Conservation (phyloP, 2,329 filamentous ascomycete species). For the Nectriaceae sp. region DNA sequence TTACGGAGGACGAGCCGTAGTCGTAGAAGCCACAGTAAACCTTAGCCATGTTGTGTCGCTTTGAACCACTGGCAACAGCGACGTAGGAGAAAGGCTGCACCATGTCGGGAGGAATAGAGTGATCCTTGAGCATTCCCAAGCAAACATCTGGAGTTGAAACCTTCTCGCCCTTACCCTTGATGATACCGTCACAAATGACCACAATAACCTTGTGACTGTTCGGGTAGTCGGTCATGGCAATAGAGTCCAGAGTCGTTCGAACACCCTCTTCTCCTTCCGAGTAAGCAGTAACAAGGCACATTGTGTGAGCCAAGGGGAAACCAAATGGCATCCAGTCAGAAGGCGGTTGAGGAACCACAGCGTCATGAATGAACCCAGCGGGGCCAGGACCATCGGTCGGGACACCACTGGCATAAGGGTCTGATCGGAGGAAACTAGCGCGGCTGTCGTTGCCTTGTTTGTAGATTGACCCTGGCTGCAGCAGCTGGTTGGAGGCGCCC, state of each 20-base stretch:
- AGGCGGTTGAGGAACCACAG: slow-evolving; percentile 93
- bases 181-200: slow-evolving; percentile 94
- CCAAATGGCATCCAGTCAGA: slow-evolving; percentile 98
- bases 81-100: slow-evolving; percentile 94
- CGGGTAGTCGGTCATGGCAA: slow-evolving; percentile 96
- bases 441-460: slow-evolving; percentile 64
- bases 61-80: slow-evolving; percentile 90
- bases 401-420: slow-evolving; percentile 56
- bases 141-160: slow-evolving; percentile 88
- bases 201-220: slow-evolving; percentile 98
- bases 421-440: slow-evolving; percentile 64
- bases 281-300: slow-evolving; percentile 95
- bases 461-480: slow-evolving; percentile 74
- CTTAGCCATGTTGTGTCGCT: slow-evolving; percentile 99
- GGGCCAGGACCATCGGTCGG: slow-evolving; percentile 74
- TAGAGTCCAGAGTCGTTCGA: slow-evolving; percentile 90
- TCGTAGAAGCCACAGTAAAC: slow-evolving; percentile 98
- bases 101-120: slow-evolving; percentile 75
- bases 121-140: slow-evolving; percentile 92
- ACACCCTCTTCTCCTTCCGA: slow-evolving; percentile 94
- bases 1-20: slow-evolving; percentile 78
- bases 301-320: slow-evolving; percentile 88
- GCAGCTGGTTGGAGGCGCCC: slow-evolving; percentile 69
- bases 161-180: slow-evolving; percentile 90
- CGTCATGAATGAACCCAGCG: slow-evolving; percentile 93